Percentiles rank a stretch among this genome's conserved stretches.
These are phyloP conservation scores for Eucalyptus grandis DNA, from an alignment of 345 rosid genomes.

Conservation along the genomic window DNA sequence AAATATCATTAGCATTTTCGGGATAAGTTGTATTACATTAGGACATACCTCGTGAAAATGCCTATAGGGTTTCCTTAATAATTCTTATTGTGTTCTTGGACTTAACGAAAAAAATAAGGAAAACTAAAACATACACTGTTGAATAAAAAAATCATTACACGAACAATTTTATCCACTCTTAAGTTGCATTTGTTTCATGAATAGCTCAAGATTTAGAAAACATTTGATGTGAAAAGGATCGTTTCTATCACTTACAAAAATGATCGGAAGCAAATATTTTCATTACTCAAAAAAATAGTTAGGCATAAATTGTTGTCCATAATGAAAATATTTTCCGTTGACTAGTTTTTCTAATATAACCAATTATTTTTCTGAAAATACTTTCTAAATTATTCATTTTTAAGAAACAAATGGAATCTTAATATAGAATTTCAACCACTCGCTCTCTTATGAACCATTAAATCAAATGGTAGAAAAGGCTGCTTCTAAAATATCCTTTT, in stretches of 20 bases:
- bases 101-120: neutral
- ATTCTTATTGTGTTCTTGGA: neutral
- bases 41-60: neutral
- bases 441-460: neutral
- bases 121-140: neutral
- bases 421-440: neutral
- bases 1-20: neutral
- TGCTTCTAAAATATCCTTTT: neutral
- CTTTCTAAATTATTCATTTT: too few species aligned
- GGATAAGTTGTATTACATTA: neutral
- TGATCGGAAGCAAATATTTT: too few species aligned
- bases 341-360: too few species aligned
- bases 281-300: too few species aligned
- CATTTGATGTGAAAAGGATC: too few species aligned
- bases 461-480: neutral
- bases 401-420: too few species aligned
- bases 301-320: too few species aligned
- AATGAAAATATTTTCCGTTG: too few species aligned
- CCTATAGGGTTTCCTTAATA: neutral
- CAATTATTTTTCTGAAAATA: too few species aligned
- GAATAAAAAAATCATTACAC: neutral
- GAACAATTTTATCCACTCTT: neutral
- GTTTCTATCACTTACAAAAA: too few species aligned
- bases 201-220: too few species aligned
- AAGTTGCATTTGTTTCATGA: neutral